These are phyloP conservation scores for Beauveria sp. DNA, from an alignment of 2,329 filamentous ascomycete genomes.

Conservation along the genomic window DNA sequence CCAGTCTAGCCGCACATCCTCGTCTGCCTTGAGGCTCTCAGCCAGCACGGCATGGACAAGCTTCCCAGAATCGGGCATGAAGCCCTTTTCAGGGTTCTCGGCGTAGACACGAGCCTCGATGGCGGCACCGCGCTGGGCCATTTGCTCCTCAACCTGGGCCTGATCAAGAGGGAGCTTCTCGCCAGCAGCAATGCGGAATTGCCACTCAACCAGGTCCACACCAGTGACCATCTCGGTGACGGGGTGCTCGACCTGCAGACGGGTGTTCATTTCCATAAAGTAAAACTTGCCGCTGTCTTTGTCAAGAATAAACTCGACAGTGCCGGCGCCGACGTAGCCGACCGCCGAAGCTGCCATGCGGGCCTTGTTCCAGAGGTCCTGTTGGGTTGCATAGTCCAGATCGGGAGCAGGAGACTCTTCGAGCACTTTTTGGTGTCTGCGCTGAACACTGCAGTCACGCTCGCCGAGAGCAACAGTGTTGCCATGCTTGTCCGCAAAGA, in stretches of 20 bases:
- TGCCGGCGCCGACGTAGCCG: constrained; percentile 82
- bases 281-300: constrained; percentile 74
- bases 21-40: constrained; percentile 45
- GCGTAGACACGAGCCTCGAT: constrained; percentile 97
- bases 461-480: constrained; percentile 79
- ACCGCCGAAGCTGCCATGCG: constrained; percentile 63
- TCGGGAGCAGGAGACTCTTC: constrained; percentile 80
- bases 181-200: constrained; percentile 66
- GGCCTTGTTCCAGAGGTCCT: constrained; percentile 60
- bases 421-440: constrained; percentile 83
- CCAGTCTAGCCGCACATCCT: constrained; percentile 82
- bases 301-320: constrained; percentile 86
- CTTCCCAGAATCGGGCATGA: constrained; percentile 87
- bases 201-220: constrained; percentile 83
- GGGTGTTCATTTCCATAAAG: constrained; percentile 78
- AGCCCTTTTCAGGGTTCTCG: constrained; percentile 85
- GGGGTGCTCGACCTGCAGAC: constrained; percentile 93
- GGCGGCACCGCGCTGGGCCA: constrained; percentile 70
- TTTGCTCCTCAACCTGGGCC: constrained; percentile 62
- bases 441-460: constrained; percentile 79
- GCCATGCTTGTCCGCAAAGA: constrained; percentile 77
- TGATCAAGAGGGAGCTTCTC: constrained; percentile 51
- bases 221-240: constrained; percentile 69
- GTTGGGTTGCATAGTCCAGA: constrained; percentile 48
- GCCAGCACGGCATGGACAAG: constrained; percentile 79